Percentiles rank a stretch among this genome's conserved stretches.
phyloP scores from a whole-genome alignment of 371 early-diverging fungal genomes.

The Rhizopus stolonifer region DNA sequence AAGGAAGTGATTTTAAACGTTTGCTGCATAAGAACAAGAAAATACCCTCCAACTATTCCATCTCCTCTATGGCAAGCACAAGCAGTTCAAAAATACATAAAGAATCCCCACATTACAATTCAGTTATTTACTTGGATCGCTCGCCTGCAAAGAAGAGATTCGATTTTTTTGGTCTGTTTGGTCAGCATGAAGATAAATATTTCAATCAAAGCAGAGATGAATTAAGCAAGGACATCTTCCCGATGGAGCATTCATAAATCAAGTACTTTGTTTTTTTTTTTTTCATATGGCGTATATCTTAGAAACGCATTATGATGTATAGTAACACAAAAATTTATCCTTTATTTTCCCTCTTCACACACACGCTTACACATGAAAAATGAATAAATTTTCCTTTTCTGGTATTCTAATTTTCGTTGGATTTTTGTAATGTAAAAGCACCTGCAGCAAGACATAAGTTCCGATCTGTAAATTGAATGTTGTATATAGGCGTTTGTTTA shows the following conservation, averaged over 20 bases:
- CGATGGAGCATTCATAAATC: constrained; percentile 20
- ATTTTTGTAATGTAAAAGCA: constrained; percentile 46
- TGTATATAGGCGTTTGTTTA: constrained; percentile 91
- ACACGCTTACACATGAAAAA: background rate
- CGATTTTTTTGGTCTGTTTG: constrained; percentile 7
- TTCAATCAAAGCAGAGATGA: constrained; percentile 38
- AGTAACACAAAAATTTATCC: background rate
- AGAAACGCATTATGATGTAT: too few species aligned
- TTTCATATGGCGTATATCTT: background rate
- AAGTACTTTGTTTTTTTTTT: background rate
- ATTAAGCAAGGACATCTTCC: constrained; percentile 45
- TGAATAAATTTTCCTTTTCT: background rate
- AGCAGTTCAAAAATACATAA: constrained; percentile 7
- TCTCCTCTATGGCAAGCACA: too few species aligned
- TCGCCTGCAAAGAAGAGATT: constrained; percentile 1
- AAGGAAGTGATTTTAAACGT: constrained; percentile 34
- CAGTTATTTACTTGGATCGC: constrained; percentile 11
- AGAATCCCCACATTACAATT: constrained; percentile 23
- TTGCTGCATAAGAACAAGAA: constrained; percentile 27
- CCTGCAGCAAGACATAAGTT: constrained; percentile 81
- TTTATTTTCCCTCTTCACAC: background rate
- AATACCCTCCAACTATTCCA: background rate
- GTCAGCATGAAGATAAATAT: constrained; percentile 36
- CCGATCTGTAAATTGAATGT: constrained; percentile 86
- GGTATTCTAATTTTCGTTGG: constrained; percentile 11